Conservation (phyloP, 305 asterid species). For the Caryopteris hybrid region DNA sequence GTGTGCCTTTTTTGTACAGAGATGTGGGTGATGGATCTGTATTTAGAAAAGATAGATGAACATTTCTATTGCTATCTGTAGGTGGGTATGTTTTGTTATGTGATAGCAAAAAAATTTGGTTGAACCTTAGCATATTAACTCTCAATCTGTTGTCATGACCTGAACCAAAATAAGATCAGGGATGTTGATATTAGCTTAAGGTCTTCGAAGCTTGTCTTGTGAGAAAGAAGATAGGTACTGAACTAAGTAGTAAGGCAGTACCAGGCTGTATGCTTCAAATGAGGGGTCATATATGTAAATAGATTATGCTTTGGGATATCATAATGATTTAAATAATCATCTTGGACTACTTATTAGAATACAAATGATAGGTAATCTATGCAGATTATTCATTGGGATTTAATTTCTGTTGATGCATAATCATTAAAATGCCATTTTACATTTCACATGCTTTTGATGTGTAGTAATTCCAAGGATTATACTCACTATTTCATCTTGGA, state of each 20-base stretch:
- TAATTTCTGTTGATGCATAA: slow-evolving; percentile 1
- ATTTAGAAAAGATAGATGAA: no score
- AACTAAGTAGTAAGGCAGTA: not conserved
- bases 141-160: no score
- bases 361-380: not conserved
- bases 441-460: not conserved
- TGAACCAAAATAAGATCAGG: no score
- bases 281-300: not conserved
- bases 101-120: no score
- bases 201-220: slow-evolving; percentile 2
- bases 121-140: no score
- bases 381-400: not conserved
- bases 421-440: not conserved
- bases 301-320: not conserved
- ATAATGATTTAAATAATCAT: not conserved
- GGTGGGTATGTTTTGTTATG: no score
- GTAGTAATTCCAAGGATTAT: not conserved
- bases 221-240: not conserved
- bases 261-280: not conserved
- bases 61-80: no score
- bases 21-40: no score
- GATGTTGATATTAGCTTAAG: not conserved
- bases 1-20: not conserved
- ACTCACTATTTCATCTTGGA: not conserved
- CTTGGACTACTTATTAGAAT: not conserved